These are phyloP conservation scores for Spathaspora sp. DNA, from an alignment of 1,139 yeast genomes.

Conservation along the genomic window DNA sequence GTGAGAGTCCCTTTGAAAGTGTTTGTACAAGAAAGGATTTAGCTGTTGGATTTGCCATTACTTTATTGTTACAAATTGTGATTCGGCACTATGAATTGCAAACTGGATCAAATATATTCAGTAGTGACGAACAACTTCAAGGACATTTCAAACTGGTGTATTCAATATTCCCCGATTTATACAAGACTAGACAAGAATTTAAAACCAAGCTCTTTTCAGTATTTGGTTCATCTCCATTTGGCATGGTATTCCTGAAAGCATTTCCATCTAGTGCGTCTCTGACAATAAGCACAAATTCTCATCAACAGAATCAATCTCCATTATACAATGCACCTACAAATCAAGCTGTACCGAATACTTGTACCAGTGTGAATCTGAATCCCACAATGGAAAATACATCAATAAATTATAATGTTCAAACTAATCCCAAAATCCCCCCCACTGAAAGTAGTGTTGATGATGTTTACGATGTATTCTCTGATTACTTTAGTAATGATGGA, in stretches of 20 bases:
- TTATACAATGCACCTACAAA: constrained; percentile 22
- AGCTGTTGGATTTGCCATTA: constrained; percentile 20
- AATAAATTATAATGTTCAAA: neutral
- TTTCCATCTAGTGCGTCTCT: constrained; percentile 4
- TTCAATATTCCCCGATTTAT: constrained; percentile 27
- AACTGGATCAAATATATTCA: constrained; percentile 10
- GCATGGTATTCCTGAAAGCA: neutral
- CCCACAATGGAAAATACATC: neutral
- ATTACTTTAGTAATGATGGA: constrained; percentile 19
- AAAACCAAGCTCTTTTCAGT: constrained; percentile 13
- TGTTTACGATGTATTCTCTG: constrained; percentile 14
- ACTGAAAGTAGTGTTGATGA: neutral
- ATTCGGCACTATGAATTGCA: constrained; percentile 18
- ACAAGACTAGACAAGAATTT: constrained; percentile 11
- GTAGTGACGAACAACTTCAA: constrained; percentile 15
- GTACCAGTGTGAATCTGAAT: neutral
- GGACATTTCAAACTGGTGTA: constrained; percentile 24
- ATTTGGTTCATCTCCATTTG: constrained; percentile 18
- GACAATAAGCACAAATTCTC: neutral
- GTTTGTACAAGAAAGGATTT: constrained; percentile 14
- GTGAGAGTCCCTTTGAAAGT: neutral
- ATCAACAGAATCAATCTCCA: constrained; percentile 16
- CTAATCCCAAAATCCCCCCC: neutral
- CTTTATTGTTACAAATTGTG: constrained; percentile 23
- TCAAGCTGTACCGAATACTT: constrained; percentile 15